A percentile compares a stretch with the other conserved stretches of the same genome.
Evolutionary conservation across 139 green algal genomes (phyloP).

Genomic region (Limnomonas spitsbergensis): DNA sequence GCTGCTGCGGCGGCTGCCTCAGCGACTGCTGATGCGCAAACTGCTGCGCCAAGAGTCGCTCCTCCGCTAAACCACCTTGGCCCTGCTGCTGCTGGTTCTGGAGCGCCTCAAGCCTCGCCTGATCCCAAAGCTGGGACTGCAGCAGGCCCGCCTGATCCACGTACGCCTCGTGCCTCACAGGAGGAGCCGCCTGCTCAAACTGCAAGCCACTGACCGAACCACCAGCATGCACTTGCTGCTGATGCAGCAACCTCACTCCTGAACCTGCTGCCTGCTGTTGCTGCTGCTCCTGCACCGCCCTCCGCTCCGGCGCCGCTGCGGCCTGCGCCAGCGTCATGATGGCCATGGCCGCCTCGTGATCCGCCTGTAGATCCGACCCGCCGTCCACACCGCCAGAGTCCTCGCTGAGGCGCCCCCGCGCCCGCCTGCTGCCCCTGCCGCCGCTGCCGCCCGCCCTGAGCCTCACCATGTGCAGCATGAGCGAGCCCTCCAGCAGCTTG

Average conservation of each 20-base stretch:
- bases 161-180: too few relatives aligned
- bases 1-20: neutral
- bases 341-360: neutral
- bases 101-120: too few relatives aligned
- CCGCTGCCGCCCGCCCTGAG: too few relatives aligned
- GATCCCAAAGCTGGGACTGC: too few relatives aligned
- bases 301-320: neutral
- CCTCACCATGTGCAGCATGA: neutral
- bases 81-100: neutral
- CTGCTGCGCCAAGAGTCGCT: neutral
- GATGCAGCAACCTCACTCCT: too few relatives aligned
- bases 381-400: neutral
- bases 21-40: neutral
- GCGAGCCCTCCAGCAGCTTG: neutral
- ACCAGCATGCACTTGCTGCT: too few relatives aligned
- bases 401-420: neutral
- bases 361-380: neutral
- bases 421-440: neutral
- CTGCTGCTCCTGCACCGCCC: neutral
- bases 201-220: too few relatives aligned
- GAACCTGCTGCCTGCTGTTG: neutral
- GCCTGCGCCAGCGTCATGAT: neutral
- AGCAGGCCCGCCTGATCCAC: too few relatives aligned
- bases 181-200: too few relatives aligned
- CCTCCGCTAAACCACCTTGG: neutral